Evolutionary conservation across 2,329 filamentous ascomycete genomes (phyloP).

Genomic region (Aspergillus sclerotialis): DNA sequence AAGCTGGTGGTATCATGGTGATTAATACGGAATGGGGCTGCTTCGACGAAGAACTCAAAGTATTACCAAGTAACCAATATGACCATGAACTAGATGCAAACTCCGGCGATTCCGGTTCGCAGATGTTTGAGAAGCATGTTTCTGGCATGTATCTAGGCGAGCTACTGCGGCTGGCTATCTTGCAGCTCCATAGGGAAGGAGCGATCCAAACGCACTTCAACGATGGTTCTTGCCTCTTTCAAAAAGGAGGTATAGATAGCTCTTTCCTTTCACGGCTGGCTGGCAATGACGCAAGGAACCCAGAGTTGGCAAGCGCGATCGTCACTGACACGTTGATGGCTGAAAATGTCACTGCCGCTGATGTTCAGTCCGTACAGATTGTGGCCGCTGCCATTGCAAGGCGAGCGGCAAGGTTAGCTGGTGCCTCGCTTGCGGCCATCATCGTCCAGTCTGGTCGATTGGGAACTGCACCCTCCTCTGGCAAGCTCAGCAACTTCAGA

Average conservation of each 20-base stretch:
- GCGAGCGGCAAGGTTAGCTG: conserved; percentile 12
- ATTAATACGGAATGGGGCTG: conserved; percentile 18
- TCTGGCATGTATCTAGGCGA: conserved; percentile 16
- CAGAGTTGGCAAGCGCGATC: background rate
- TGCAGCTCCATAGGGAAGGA: conserved; percentile 3
- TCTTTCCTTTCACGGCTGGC: conserved; percentile 10
- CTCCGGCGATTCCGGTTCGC: conserved; percentile 8
- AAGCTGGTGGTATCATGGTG: conserved; percentile 9
- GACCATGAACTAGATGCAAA: conserved; percentile 10
- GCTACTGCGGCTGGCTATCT: conserved; percentile 9
- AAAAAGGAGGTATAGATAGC: conserved; percentile 7
- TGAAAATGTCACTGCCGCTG: conserved; percentile 4
- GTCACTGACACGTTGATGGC: conserved; percentile 3
- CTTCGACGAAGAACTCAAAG: conserved; percentile 12
- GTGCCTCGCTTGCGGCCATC: conserved; percentile 10
- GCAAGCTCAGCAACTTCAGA: background rate
- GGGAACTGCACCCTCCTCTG: background rate
- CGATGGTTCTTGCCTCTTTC: conserved; percentile 5
- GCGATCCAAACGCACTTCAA: conserved; percentile 4
- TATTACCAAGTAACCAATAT: conserved; percentile 11
- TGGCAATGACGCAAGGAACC: background rate
- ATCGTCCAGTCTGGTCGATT: conserved; percentile 9
- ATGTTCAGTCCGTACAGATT: conserved; percentile 7
- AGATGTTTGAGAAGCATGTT: conserved; percentile 16
- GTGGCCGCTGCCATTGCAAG: conserved; percentile 7